These are phyloP conservation scores for Meira nashicola DNA, from an alignment of 1,284 basidiomycete species.

Conservation along the genomic window DNA sequence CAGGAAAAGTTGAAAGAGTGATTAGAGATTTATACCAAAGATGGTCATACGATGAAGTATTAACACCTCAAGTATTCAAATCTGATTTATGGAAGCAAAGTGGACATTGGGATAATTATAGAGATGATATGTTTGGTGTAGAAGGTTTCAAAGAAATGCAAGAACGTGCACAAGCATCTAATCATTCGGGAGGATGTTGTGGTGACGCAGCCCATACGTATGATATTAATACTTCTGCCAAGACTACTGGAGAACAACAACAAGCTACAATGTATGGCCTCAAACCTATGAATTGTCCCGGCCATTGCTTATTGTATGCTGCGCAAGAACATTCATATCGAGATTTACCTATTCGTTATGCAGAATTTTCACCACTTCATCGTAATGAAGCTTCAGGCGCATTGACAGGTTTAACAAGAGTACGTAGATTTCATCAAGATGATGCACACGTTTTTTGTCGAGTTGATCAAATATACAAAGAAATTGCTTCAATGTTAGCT, in stretches of 20 bases:
- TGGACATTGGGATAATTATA: constrained; percentile 52
- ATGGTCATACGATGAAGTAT: constrained; percentile 49
- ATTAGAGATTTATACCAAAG: constrained; percentile 49
- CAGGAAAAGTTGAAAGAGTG: constrained; percentile 44
- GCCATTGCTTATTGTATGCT: constrained; percentile 94
- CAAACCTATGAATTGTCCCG: constrained; percentile 99
- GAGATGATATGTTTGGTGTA: constrained; percentile 51
- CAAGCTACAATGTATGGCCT: constrained; percentile 57
- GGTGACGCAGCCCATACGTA: background rate
- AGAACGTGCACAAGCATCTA: constrained; percentile 13
- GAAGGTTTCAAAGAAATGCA: constrained; percentile 40
- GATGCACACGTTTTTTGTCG: constrained; percentile 97
- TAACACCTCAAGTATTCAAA: constrained; percentile 48
- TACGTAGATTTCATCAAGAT: constrained; percentile 92
- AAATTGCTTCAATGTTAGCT: constrained; percentile 45
- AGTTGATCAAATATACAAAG: constrained; percentile 58
- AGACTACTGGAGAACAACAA: constrained; percentile 57
- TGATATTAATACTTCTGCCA: constrained; percentile 20
- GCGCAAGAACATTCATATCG: constrained; percentile 88
- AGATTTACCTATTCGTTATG: constrained; percentile 93
- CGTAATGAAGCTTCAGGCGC: constrained; percentile 95
- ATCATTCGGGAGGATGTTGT: background rate
- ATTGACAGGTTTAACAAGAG: constrained; percentile 85
- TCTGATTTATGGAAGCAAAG: constrained; percentile 43
- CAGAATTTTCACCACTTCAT: constrained; percentile 97